A percentile compares a stretch with the other conserved stretches of the same genome.
Evolutionary conservation across 2,329 filamentous ascomycete species (phyloP).

Genomic region (Grosmannia huntii): DNA sequence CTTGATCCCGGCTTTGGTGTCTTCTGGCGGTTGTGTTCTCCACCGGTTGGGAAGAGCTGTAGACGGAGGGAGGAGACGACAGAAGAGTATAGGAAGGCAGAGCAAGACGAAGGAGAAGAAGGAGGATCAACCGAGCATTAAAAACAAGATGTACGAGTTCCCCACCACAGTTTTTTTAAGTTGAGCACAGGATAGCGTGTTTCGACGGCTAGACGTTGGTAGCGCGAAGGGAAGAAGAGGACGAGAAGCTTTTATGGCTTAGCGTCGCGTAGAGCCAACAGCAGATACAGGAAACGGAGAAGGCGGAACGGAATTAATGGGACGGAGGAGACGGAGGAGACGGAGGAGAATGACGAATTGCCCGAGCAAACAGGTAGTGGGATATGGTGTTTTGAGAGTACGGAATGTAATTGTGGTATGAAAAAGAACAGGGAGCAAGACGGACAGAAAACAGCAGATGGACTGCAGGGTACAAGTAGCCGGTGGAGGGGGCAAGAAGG

Average conservation of each 20-base stretch:
- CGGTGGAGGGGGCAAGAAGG: neutral
- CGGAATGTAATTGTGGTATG: neutral
- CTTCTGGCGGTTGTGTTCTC: neutral
- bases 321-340: no score
- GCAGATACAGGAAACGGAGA: no score
- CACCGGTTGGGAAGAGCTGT: neutral
- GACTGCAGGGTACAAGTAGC: neutral
- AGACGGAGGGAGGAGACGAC: neutral
- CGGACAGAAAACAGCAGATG: neutral
- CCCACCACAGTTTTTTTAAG: neutral
- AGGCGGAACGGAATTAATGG: no score
- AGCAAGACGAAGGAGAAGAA: neutral
- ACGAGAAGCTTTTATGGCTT: neutral
- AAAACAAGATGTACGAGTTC: neutral
- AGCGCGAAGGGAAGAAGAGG: neutral
- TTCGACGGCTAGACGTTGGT: slow-evolving; percentile 1
- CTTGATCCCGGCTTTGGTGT: neutral
- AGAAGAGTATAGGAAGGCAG: neutral
- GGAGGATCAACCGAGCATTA: neutral
- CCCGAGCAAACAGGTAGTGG: neutral
- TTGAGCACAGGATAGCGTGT: neutral
- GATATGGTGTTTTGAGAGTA: neutral
- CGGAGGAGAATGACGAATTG: neutral
- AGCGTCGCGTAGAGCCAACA: neutral
- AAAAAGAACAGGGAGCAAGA: neutral